Evolutionary conservation across 768 basidiomycete species (phyloP).

Genomic region (Leccinum disarticulatum): DNA sequence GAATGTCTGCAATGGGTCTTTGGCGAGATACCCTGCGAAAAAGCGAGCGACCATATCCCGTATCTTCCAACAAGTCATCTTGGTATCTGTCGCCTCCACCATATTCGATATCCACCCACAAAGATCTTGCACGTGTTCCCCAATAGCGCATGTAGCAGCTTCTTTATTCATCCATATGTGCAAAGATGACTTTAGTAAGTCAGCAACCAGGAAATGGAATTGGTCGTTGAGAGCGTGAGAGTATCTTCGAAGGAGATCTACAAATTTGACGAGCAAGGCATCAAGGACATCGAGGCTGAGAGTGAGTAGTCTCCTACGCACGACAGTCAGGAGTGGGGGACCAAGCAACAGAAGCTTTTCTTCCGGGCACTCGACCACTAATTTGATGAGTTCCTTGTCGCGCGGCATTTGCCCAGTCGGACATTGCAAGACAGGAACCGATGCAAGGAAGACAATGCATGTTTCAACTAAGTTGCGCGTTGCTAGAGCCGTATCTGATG

Average conservation of each 20-base stretch:
- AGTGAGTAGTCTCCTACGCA: constrained; percentile 54
- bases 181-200: constrained; percentile 63
- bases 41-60: constrained; percentile 67
- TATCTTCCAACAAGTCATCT: constrained; percentile 59
- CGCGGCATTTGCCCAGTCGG: constrained; percentile 56
- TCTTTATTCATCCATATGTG: constrained; percentile 52
- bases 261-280: constrained; percentile 53
- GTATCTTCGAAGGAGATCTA: constrained; percentile 52
- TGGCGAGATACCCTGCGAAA: constrained; percentile 59
- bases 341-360: constrained; percentile 62
- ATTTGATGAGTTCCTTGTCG: constrained; percentile 58
- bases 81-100: constrained; percentile 36
- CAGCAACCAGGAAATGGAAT: constrained; percentile 54
- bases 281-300: constrained; percentile 53
- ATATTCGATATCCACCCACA: constrained; percentile 53
- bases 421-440: constrained; percentile 64
- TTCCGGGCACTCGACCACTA: constrained; percentile 47
- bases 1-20: constrained; percentile 52
- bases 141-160: constrained; percentile 35
- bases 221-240: constrained; percentile 52
- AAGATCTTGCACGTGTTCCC: constrained; percentile 47
- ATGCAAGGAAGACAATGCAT: constrained; percentile 60
- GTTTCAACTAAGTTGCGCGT: constrained; percentile 43
- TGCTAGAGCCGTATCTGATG: constrained; percentile 28
- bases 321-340: constrained; percentile 52